Base-by-base conservation (phyloP, 2,329 filamentous ascomycete genomes). In the Ophiostoma triangulosporum region DNA sequence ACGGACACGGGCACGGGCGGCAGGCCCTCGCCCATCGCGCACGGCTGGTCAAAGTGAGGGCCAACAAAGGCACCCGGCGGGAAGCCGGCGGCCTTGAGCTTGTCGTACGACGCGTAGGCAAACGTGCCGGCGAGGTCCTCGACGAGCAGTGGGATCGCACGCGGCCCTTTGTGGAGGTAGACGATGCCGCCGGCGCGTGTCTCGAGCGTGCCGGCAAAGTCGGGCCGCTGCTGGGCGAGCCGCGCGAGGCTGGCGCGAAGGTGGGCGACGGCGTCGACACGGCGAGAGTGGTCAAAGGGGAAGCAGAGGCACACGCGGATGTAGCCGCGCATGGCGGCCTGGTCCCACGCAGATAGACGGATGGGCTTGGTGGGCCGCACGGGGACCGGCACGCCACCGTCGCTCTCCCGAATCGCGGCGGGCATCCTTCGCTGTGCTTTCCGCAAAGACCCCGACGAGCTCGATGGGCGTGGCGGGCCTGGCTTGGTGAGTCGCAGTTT, bases 1-100 rank as follows among this genome's bases (percentile, higher is more conserved):
- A 63, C 63, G 2, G 65, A 64, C 11, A 68, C 69, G 0, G 69
- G 70, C 24, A 70, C 61, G 0, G 59, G 58, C 6, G 58, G 45
- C 11, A 52, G 33, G 22, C 51, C 54, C 9, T 55, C 58, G 4
- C 45, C 51, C 54, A 60, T 35, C 6, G 53, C 9, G 24, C 51
- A 53, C 48, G 56, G n/a, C 31, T 43, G 27, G 48, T 40, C 15
- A 38, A 65, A 65, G 1, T 58, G 53, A 0, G 61, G 56, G 24
- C 61, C 60, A 15, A 67, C 62, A 56, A 66, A 67, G 0, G 60
- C 61, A 6, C 55, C 58, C 0, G 63, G 62, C 2, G 66, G 63
- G 53, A 68, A 68, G 5, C 58, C 60, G 22, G 57, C 58, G 0
- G 50, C 51, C 48, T 59, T 56, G 22, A 68, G 61, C 27, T 64